Percentiles rank a stretch among this genome's conserved stretches.
Evolutionary conservation across 148 eudicot species (phyloP).

Genomic region (Nyssa sinensis): DNA sequence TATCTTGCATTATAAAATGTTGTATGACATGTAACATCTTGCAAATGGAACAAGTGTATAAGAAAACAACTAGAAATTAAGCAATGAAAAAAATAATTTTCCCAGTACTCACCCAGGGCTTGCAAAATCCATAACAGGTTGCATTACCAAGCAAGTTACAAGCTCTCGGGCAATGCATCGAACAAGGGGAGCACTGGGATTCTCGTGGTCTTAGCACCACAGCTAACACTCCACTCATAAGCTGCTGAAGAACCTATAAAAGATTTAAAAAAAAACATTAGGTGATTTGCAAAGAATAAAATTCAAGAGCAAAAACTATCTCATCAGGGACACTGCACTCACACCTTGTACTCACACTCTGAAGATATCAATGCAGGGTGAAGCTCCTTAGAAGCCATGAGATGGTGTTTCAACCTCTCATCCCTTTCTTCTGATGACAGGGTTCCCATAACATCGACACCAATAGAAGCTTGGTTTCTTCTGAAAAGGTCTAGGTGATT

Average conservation of each 20-base stretch:
- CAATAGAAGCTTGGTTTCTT: slow-evolving; percentile 88
- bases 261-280: slow-evolving; percentile 19
- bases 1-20: background rate
- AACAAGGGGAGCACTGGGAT: slow-evolving; percentile 86
- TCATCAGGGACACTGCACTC: slow-evolving; percentile 40
- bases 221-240: slow-evolving; percentile 75
- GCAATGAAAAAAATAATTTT: slow-evolving; percentile 18
- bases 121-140: slow-evolving; percentile 86
- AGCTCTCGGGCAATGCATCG: slow-evolving; percentile 90
- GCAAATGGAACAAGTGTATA: background rate
- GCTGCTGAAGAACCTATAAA: slow-evolving; percentile 74
- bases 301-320: slow-evolving; percentile 11
- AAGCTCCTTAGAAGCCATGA: slow-evolving; percentile 77
- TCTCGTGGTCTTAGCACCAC: slow-evolving; percentile 78
- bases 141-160: slow-evolving; percentile 83
- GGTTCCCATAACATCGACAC: slow-evolving; percentile 91
- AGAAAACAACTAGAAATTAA: background rate
- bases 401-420: slow-evolving; percentile 91
- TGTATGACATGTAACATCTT: background rate
- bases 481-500: slow-evolving; percentile 86
- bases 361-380: slow-evolving; percentile 92
- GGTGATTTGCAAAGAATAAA: slow-evolving; percentile 17
- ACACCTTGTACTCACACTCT: slow-evolving; percentile 99
- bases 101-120: slow-evolving; percentile 93
- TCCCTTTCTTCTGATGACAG: slow-evolving; percentile 97